Percentiles rank a stretch among this genome's conserved stretches.
Conservation (phyloP, 2,329 filamentous ascomycete species). For the Ophiostoma angusticollis region DNA sequence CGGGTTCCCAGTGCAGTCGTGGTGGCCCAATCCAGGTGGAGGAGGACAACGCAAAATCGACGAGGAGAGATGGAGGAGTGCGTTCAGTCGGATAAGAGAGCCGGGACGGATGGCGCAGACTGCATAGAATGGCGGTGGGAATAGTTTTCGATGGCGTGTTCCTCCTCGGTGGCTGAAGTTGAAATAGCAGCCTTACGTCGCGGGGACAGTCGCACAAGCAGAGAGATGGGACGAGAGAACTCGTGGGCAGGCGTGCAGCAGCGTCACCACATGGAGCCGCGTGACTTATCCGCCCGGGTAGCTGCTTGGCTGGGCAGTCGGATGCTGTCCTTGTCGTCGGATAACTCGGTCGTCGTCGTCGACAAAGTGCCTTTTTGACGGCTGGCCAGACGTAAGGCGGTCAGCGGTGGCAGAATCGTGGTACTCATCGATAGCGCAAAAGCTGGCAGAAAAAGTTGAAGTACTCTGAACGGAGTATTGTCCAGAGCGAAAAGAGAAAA, state of each 20-base stretch:
- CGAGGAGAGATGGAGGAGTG: no score
- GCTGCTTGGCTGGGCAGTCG: no score
- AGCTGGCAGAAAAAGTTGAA: slow-evolving; percentile 10
- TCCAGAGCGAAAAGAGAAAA: not conserved
- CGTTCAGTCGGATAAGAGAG: no score
- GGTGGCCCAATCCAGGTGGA: not conserved
- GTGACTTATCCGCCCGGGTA: no score
- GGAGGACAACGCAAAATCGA: no score
- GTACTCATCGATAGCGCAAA: slow-evolving; percentile 2
- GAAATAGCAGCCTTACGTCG: no score
- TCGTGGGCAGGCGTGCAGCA: not conserved
- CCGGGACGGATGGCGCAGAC: no score
- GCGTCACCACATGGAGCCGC: not conserved
- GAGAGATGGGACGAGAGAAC: no score
- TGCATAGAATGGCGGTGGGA: no score
- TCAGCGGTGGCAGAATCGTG: not conserved
- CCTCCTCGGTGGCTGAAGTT: no score
- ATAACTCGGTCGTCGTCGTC: slow-evolving; percentile 1
- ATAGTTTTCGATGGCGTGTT: no score
- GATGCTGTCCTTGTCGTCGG: not conserved
- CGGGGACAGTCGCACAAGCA: not conserved
- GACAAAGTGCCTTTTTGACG: slow-evolving; percentile 5
- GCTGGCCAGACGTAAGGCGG: slow-evolving; percentile 6
- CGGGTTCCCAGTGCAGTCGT: not conserved
- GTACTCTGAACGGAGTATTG: no score